Base-by-base conservation (phyloP, 257 asterid species). In the Coffea canephora region DNA sequence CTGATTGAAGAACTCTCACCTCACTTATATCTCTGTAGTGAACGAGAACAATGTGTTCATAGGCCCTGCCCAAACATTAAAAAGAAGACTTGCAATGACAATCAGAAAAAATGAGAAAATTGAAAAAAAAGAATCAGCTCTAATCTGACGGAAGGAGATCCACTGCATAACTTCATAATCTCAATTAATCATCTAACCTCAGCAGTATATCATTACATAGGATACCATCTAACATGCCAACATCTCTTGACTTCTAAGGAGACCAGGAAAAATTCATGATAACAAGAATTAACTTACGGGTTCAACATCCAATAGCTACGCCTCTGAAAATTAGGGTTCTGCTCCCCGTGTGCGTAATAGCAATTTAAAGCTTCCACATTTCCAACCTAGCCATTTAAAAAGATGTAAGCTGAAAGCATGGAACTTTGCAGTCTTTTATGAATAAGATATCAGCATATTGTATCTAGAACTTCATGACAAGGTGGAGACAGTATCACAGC, bases 261-360 rank as follows among this genome's bases (percentile, higher is more conserved):
- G 50, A 23, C 72, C 78, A 74, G 76, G 27, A 73, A 57, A 72
- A 78, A 12, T 46, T 34, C 46, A 25, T 15, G 14, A 61, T 4
- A 41, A 25, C 45, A 21, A 45, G 54, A 36, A 72, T 55, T 82
- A 73, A 89, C 99, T 89, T 89, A 96, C 99, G 89, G 91, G 71
- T 96, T 91, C 89, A 96, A 88, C 88, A 92, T 94, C 99, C 99
- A 96, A 82, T 89, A 96, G 91, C 97, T 89, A 79, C 99, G 98
- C 80, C 99, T 91, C 89, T 90, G 97, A 85, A 96, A 92, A 80
- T 85, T 89, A 39, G 94, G 85, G 82, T 90, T 94, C 79, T 86
- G 91, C 82, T 89, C 96, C 75, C 98, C 97, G 84, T 92, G 98
- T 45, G 99, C 98, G 79, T 96, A 96, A 83, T 96, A 96, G 88